Conservation (phyloP, 179 eudicot genomes). For the Silene coronaria region DNA sequence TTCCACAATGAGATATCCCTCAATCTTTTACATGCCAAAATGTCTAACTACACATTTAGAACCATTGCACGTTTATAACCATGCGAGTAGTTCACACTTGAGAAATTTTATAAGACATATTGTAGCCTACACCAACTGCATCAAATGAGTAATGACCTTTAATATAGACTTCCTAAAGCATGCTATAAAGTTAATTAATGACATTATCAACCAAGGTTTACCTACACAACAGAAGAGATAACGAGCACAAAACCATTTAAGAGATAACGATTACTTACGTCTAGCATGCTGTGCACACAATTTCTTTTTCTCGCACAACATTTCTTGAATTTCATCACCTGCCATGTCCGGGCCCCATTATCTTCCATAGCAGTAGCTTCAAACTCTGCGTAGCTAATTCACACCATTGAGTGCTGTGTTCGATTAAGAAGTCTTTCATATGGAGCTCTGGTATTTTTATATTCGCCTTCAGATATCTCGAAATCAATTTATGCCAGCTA, state of each 20-base stretch:
- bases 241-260: neutral
- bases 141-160: neutral
- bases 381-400: slow-evolving; percentile 81
- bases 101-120: neutral
- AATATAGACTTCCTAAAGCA: neutral
- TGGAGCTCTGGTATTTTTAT: slow-evolving; percentile 62
- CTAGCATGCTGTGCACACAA: slow-evolving; percentile 53
- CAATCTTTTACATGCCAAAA: neutral
- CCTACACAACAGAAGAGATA: neutral
- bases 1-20: neutral
- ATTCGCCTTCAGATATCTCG: slow-evolving; percentile 68
- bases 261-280: slow-evolving; percentile 38
- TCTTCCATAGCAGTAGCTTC: slow-evolving; percentile 66
- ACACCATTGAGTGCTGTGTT: slow-evolving; percentile 80
- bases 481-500: slow-evolving; percentile 83
- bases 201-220: neutral
- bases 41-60: neutral
- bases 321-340: slow-evolving; percentile 37
- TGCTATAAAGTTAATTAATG: neutral
- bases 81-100: neutral
- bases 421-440: slow-evolving; percentile 84
- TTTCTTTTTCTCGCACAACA: slow-evolving; percentile 32
- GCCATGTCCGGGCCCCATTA: slow-evolving; percentile 31
- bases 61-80: no score
- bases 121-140: neutral